These are phyloP conservation scores for Fusarium udum DNA, from an alignment of 2,329 filamentous ascomycete species.

Conservation along the genomic window DNA sequence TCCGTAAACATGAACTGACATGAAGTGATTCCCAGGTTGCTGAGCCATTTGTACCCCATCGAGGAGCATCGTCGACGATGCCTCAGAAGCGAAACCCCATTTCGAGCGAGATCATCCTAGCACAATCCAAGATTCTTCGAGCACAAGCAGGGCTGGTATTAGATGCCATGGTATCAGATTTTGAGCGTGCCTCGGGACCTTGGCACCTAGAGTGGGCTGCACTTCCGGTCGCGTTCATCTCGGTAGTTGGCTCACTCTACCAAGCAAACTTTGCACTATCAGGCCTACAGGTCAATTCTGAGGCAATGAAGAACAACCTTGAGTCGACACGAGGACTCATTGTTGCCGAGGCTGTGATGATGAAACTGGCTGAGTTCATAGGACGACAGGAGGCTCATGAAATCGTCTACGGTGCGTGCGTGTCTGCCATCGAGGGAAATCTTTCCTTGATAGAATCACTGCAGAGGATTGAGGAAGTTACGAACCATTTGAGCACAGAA, in stretches of 20 bases:
- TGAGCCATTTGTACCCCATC: not conserved
- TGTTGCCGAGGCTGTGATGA: not conserved
- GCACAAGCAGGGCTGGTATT: not conserved
- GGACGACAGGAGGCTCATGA: not conserved
- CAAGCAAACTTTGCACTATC: not conserved
- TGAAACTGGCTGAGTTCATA: not conserved
- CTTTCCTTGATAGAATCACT: not conserved
- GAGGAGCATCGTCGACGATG: not conserved
- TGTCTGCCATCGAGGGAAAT: not conserved
- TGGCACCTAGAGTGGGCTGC: not conserved
- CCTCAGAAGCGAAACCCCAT: not conserved
- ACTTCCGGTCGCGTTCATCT: not conserved
- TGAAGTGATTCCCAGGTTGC: not conserved
- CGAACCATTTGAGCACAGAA: not conserved
- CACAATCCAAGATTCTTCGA: not conserved
- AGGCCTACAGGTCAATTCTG: not conserved
- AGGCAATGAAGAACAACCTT: not conserved
- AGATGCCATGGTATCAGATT: not conserved
- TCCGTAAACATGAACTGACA: not conserved
- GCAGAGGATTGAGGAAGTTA: not conserved
- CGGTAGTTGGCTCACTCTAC: not conserved
- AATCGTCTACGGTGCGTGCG: not conserved
- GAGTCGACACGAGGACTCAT: not conserved
- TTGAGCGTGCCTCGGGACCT: not conserved
- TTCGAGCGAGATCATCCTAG: not conserved